phyloP scores from a whole-genome alignment of 352 stramenopile genomes.

The Peronospora destructor region DNA sequence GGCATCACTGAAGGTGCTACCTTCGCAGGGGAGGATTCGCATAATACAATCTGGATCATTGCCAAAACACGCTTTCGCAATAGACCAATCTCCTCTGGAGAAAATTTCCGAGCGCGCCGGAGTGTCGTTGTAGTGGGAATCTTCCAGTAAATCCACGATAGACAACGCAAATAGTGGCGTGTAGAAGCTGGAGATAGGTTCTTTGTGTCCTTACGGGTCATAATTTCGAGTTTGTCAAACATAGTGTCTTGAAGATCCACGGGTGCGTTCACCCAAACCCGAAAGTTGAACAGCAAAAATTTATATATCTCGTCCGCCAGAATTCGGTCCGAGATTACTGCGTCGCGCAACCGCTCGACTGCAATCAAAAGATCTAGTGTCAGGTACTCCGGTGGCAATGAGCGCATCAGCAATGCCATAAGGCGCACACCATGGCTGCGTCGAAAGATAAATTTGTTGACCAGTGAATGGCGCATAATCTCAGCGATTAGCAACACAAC shows the following conservation, averaged over 20 bases:
- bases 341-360: constrained; percentile 65
- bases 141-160: constrained; percentile 82
- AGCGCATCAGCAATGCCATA: constrained; percentile 60
- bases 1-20: constrained; percentile 44
- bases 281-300: constrained; percentile 82
- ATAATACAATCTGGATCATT: constrained; percentile 78
- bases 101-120: constrained; percentile 42
- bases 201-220: constrained; percentile 64
- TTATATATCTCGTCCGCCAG: constrained; percentile 79
- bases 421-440: constrained; percentile 68
- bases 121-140: constrained; percentile 39
- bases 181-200: constrained; percentile 67
- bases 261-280: constrained; percentile 73
- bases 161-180: constrained; percentile 69
- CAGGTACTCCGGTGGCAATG: constrained; percentile 58
- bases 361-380: constrained; percentile 58
- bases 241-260: constrained; percentile 61
- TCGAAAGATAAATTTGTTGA: constrained; percentile 85
- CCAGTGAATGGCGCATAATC: constrained; percentile 79
- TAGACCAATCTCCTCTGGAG: constrained; percentile 47
- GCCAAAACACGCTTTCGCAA: constrained; percentile 59
- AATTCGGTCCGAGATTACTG: constrained; percentile 72
- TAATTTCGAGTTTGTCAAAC: constrained; percentile 78
- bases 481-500: constrained; percentile 73
- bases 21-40: constrained; percentile 55